A percentile compares a stretch with the other conserved stretches of the same genome.
phyloP scores from a whole-genome alignment of 2,329 filamentous ascomycete species.

The Alternaria incomplexa region DNA sequence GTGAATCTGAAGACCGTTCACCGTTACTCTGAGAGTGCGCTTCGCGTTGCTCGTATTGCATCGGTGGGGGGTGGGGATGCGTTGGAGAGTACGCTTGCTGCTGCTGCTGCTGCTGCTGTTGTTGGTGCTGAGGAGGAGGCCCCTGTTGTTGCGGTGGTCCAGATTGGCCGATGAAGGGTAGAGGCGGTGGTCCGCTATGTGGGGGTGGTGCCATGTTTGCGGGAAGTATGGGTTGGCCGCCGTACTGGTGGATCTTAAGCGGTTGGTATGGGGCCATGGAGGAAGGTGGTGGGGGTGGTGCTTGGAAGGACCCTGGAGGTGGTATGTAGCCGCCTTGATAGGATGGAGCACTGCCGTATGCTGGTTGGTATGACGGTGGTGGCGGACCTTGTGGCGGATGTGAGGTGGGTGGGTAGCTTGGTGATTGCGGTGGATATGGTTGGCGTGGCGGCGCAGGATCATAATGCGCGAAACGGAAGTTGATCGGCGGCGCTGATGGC shows the following conservation, averaged over 20 bases:
- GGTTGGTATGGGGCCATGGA: constrained; percentile 35
- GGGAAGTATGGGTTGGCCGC: constrained; percentile 49
- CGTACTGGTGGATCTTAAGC: constrained; percentile 48
- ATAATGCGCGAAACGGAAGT: constrained; percentile 46
- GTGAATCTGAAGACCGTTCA: constrained; percentile 23
- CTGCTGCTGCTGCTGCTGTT: constrained; percentile 7
- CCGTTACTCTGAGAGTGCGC: constrained; percentile 14
- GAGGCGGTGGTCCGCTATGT: constrained; percentile 6
- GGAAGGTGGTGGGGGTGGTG: constrained; percentile 37
- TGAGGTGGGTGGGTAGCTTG: constrained; percentile 28
- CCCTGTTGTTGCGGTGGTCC: background rate
- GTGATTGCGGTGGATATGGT: constrained; percentile 29
- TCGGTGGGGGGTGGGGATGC: constrained; percentile 22
- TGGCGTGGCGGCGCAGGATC: constrained; percentile 38
- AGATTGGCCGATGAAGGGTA: background rate
- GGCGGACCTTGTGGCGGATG: constrained; percentile 26
- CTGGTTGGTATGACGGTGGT: constrained; percentile 56
- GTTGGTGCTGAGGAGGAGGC: background rate
- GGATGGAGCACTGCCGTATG: constrained; percentile 25
- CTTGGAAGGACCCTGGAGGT: constrained; percentile 42
- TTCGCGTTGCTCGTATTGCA: constrained; percentile 30
- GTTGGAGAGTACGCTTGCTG: constrained; percentile 25
- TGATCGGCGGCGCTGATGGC: constrained; percentile 32
- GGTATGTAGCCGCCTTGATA: constrained; percentile 42
- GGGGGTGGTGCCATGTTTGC: constrained; percentile 45